Evolutionary conservation across 352 stramenopile genomes (phyloP).

Genomic region (Phytophthora colocasiae): DNA sequence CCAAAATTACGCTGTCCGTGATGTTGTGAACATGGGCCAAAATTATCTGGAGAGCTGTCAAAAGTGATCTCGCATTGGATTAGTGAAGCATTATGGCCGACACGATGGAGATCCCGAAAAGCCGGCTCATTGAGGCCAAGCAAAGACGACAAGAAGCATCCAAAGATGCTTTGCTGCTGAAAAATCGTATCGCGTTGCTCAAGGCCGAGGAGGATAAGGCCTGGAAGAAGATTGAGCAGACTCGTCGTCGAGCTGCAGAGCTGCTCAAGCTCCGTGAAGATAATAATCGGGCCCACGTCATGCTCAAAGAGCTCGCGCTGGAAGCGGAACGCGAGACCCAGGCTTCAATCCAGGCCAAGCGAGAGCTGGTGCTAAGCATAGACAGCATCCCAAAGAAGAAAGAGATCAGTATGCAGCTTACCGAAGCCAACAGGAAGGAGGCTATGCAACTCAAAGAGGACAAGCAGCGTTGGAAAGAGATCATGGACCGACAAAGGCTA

Average conservation of each 20-base stretch:
- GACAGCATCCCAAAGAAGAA: conserved; percentile 87
- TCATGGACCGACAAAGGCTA: conserved; percentile 69
- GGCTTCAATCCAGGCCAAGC: conserved; percentile 73
- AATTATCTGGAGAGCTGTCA: conserved; percentile 22
- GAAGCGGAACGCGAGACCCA: conserved; percentile 71
- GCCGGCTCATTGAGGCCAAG: conserved; percentile 80
- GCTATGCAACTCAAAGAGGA: conserved; percentile 84
- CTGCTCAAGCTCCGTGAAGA: conserved; percentile 73
- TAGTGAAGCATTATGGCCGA: conserved; percentile 28
- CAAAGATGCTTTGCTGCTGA: conserved; percentile 75
- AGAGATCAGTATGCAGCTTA: conserved; percentile 73
- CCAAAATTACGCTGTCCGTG: conserved; percentile 23
- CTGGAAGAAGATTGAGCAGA: conserved; percentile 90
- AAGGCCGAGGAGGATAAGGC: conserved; percentile 84
- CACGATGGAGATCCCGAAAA: conserved; percentile 64
- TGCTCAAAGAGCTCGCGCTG: conserved; percentile 66
- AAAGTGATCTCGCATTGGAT: conserved; percentile 6
- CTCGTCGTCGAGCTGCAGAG: conserved; percentile 70
- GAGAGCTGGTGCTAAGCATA: conserved; percentile 79
- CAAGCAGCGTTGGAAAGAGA: conserved; percentile 81
- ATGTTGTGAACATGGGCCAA: conserved; percentile 11
- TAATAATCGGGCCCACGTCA: conserved; percentile 66
- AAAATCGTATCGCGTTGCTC: conserved; percentile 84
- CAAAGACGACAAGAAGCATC: conserved; percentile 83
- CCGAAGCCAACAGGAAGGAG: conserved; percentile 65